These are phyloP conservation scores for Hibiscus trionum DNA, from an alignment of 345 rosid genomes.

Conservation along the genomic window DNA sequence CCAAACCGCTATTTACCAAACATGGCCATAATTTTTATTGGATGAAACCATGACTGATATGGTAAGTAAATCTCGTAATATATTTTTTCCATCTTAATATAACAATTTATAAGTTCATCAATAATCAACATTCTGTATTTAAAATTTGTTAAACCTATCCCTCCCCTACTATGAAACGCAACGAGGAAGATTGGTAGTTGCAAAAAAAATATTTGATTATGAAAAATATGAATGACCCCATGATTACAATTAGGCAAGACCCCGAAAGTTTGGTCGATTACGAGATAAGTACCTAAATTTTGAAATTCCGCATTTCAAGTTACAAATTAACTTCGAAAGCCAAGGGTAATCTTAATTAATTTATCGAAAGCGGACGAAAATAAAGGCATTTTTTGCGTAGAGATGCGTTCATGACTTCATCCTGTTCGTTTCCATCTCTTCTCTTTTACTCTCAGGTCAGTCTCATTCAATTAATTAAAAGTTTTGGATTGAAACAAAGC, in stretches of 20 bases:
- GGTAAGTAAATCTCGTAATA: no score
- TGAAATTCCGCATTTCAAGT: constrained; percentile 1
- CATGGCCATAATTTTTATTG: no score
- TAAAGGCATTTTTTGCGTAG: not conserved
- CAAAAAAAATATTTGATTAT: not conserved
- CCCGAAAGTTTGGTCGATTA: not conserved
- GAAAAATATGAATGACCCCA: not conserved
- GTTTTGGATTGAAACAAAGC: not conserved
- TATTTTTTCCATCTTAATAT: no score
- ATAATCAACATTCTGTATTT: no score
- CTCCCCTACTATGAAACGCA: not conserved
- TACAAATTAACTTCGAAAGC: not conserved
- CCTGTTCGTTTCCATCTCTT: constrained; percentile 13
- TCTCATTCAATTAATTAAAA: not conserved
- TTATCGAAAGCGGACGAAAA: not conserved
- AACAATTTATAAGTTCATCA: no score
- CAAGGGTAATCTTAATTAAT: not conserved
- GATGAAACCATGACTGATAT: no score
- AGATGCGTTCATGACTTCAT: constrained; percentile 16
- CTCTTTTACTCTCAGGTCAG: constrained; percentile 18
- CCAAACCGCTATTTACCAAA: no score
- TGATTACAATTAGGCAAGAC: constrained; percentile 1
- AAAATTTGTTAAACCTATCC: no score
- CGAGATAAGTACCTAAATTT: constrained; percentile 4
- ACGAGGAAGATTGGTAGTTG: not conserved